Base-by-base conservation (phyloP, 352 stramenopile species). In the Plasmopara halstedii region DNA sequence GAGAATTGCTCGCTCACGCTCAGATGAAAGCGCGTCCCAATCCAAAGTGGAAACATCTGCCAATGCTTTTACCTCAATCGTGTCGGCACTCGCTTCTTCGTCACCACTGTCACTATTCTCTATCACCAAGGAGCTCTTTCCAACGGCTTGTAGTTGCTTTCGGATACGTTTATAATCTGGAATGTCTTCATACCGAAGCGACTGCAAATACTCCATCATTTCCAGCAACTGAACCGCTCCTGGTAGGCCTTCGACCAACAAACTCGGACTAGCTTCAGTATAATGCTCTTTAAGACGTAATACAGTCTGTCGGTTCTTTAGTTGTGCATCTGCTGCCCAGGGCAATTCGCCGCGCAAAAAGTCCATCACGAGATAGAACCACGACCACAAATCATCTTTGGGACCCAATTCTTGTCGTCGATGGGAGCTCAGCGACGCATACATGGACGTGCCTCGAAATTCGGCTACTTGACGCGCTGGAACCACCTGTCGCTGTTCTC, bases 361-460 rank as follows among this genome's bases (percentile, higher is more conserved):
- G 34, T 95, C 84, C 47, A 95, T 72, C 14, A 95, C 79, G 11
- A 91, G 62, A 52, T 92, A 95, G 40, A 89, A 88, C 82, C 81
- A 91, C 26, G 82, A 95, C 80, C 83, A 94, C 20, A 95, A 46
- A 46, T 95, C 84, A 44, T 95, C 84, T 34, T 88, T 88, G 0
- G 77, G 81, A 0, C 84, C 81, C 4, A 94, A 56, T 29, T 94
- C 82, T 42, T 89, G 72, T 11, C 80, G 67, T 18, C 70, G 67
- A 35, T 94, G 84, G 3, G 84, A 87, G 33, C 67, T 87, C n/a
- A 94, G 57, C 20, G 80, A 93, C 35, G 84, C 84, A 42, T 95
- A 95, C 78, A 91, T 89, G 10, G 80, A 92, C 4, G 82, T 95
- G 31, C 84, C 84, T 25, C 82, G 77, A 54, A 95, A 95, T 50